Conservation (phyloP, 192 early-diverging fungal species). For the Polychytrium aggregatum region DNA sequence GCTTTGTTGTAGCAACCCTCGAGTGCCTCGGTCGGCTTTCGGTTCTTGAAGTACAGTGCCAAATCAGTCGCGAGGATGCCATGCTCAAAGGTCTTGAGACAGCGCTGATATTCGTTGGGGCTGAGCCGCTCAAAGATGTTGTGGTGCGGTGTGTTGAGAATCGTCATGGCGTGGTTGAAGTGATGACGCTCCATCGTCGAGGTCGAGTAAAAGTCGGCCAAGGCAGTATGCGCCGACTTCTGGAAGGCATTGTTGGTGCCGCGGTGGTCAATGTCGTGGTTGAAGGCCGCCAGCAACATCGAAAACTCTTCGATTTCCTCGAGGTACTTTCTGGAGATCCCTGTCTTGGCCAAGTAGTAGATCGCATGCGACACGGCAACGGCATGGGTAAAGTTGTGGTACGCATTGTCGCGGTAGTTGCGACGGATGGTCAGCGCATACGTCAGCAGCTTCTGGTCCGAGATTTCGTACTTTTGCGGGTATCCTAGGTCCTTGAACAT, state of each 20-base stretch:
- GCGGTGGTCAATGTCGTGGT: constrained; percentile 39
- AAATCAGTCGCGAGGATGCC: constrained; percentile 34
- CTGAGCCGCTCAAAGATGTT: constrained; percentile 23
- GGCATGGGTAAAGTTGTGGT: constrained; percentile 41
- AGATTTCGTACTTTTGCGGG: constrained; percentile 13
- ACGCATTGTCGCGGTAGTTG: constrained; percentile 29
- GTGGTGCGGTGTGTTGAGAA: constrained; percentile 17
- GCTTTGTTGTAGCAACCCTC: constrained; percentile 5
- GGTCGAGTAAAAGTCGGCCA: constrained; percentile 25
- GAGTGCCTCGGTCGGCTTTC: constrained; percentile 13
- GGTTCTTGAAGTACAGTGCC: constrained; percentile 26
- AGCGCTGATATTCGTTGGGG: constrained; percentile 16
- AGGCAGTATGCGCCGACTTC: constrained; percentile 21
- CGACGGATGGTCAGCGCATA: constrained; percentile 31
- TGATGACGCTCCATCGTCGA: constrained; percentile 36
- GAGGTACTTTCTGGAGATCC: constrained; percentile 7
- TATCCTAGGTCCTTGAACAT: constrained; percentile 26
- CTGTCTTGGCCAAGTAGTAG: constrained; percentile 12
- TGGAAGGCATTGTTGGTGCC: constrained; percentile 34
- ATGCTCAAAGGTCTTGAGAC: constrained; percentile 21
- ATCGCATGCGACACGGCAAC: constrained; percentile 27
- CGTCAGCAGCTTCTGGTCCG: constrained; percentile 15
- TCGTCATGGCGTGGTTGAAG: constrained; percentile 34
- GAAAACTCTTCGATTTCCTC: constrained; percentile 23
- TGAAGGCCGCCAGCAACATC: constrained; percentile 32